Base-by-base conservation (phyloP, 176 grass and related monocot species). In the Oryza australiensis region DNA sequence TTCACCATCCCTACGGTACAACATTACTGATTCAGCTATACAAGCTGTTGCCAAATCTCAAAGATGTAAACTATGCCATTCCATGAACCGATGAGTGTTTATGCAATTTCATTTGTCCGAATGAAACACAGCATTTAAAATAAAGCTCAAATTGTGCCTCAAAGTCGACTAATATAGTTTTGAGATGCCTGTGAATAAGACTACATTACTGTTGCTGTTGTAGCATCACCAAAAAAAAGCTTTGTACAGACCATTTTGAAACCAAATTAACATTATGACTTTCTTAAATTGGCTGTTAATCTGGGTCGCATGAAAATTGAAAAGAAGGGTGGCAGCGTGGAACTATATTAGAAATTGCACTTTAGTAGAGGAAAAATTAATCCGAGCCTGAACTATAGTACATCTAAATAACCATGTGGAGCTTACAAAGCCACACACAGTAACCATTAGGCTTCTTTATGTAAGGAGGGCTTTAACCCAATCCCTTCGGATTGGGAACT, bases 171-270 rank as follows among this genome's bases (percentile, higher is more conserved):
- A n/a, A 11, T 70, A 59, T 15, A 69, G 8, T 11, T 66, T 74
- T 66, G n/a, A n/a, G n/a, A n/a, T 68, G 18, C 45, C 70, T 60
- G 7, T 70, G 68, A 73, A 26, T 64, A 64, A 83, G 12, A 26
- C 23, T 53, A 55, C 59, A 59, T 26, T 68, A 76, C 49, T 1
- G 41, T 26, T 68, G 68, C 35, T 1, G 41, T 33, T 35, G 12
- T 79, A 79, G 64, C 20, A 29, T 73, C 55, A 66, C 29, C 12
- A 40, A 40, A 37, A 64, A 64, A n/a, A 66, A 83, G 48, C 5
- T 35, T 49, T 41, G 41, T 5, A 16, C 12, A 70, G 22, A 12
- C 7, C 0, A 78, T 12, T 18, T 73, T 32, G 7, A 33, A 49
- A 57, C 13, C 14, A 68, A 55, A 29, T 69, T 28, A 69, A 12